These are phyloP conservation scores for Thalassiosira ordinaria DNA, from an alignment of 352 stramenopile genomes.

Conservation along the genomic window DNA sequence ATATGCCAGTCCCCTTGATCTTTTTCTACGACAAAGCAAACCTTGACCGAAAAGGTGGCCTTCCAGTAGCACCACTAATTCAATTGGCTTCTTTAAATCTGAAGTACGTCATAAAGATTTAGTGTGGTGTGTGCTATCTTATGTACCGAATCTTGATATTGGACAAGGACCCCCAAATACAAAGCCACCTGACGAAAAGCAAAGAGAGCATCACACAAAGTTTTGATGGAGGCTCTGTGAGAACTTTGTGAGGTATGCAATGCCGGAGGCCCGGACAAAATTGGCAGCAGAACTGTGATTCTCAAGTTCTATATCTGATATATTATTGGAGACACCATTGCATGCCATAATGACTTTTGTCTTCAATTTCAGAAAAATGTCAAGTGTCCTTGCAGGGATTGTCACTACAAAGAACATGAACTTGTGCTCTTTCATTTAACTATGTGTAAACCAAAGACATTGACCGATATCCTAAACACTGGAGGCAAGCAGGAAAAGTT, in stretches of 20 bases:
- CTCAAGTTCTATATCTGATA: not conserved
- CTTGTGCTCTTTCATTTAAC: not conserved
- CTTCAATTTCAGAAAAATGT: not conserved
- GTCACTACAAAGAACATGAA: not conserved
- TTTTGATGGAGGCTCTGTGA: not conserved
- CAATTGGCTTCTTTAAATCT: not conserved
- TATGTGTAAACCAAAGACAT: not conserved
- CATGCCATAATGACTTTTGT: not conserved
- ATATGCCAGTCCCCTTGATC: not conserved
- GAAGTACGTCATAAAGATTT: not conserved
- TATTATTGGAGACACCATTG: constrained; percentile 1
- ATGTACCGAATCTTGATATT: not conserved
- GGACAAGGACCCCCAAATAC: not conserved
- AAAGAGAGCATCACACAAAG: constrained; percentile 2
- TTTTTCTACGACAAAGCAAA: constrained; percentile 1
- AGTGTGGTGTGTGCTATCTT: not conserved
- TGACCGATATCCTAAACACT: not conserved
- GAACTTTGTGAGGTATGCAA: not conserved
- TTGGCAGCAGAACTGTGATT: not conserved
- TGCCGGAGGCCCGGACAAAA: not conserved
- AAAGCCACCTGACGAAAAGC: not conserved
- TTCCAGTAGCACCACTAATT: not conserved
- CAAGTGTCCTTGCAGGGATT: not conserved
- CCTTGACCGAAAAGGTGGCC: not conserved
- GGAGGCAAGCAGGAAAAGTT: not conserved